Base-by-base conservation (phyloP, 176 grass and related monocot species). In the Elaeis guineensis region DNA sequence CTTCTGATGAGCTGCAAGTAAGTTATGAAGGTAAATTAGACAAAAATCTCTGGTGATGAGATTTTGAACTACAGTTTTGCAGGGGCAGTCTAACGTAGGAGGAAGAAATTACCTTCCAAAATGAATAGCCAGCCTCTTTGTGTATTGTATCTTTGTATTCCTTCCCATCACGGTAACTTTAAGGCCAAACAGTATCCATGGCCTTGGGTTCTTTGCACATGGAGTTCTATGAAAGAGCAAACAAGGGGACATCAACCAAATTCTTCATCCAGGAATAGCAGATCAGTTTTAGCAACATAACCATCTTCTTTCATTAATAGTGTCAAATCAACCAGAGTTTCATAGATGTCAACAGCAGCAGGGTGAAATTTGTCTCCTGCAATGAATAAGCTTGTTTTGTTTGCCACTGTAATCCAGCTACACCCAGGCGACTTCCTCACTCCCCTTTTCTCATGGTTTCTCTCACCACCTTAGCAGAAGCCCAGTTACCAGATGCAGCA, bases 401-500 rank as follows among this genome's bases (percentile, higher is more conserved):
- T 85, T 23, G 78, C 86, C 28, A 90, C 67, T 2, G 75, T 90
- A 30, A 90, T 75, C 81, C 81, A 85, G 76, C 81, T 90, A 51
- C 67, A 75, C 51, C 86, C 86, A 4, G 86, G 86, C 49, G 54
- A 79, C 77, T 90, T 85, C 59, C 30, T 49, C 64, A 79, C 78
- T 76, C 82, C 63, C 73, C 75, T 90, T 70, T 75, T 63, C 64
- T 60, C 86, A 90, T 90, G 62, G 35, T 57, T 79, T 79, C 82
- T 58, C 75, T 82, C 49, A 73, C 69, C 35, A 63, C 63, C 48
- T 76, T 90, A 70, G 82, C 71, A 25, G 78, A 75, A 69, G 44
- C 29, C 86, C 86, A 85, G 50, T 90, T 81, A 66, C 86, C 86
- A 79, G 82, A 50, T 54, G 78, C 75, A 76, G 82, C 75, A 85